phyloP scores from a whole-genome alignment of 139 green algal species.

The Monoraphidium neglectum region DNA sequence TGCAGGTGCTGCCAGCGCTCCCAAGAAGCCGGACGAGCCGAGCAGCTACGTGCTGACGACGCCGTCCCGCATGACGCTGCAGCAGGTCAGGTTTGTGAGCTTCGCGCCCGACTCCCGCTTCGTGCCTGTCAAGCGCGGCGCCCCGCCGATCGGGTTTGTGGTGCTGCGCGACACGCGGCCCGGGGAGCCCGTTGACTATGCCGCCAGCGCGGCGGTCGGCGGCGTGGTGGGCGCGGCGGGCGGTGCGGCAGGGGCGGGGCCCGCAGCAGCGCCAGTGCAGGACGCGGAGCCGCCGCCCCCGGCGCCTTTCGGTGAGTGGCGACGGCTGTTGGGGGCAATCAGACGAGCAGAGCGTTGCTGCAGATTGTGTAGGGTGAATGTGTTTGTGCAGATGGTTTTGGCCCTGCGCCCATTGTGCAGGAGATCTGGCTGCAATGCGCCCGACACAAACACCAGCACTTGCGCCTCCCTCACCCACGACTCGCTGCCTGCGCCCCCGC shows the following conservation, averaged over 20 bases:
- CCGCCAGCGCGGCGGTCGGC: conserved; percentile 5
- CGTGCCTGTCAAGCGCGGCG: conserved; percentile 68
- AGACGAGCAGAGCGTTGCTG: too few species aligned
- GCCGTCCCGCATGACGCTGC: conserved; percentile 84
- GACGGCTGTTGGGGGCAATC: too few species aligned
- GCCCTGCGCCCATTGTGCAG: neutral
- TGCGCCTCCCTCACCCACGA: too few species aligned
- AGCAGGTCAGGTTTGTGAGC: conserved; percentile 69
- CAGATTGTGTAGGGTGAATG: neutral
- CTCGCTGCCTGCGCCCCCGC: too few species aligned
- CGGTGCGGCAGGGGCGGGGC: conserved; percentile 18
- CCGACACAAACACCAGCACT: neutral
- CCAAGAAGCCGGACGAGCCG: conserved; percentile 69
- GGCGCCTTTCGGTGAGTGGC: conserved; percentile 69
- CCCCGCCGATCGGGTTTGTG: conserved; percentile 46
- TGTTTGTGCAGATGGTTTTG: neutral
- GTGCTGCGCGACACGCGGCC: conserved; percentile 53
- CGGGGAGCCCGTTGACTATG: conserved; percentile 37
- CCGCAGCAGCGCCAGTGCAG: conserved; percentile 28
- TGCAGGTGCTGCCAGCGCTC: conserved; percentile 5
- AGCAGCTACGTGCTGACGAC: conserved; percentile 75
- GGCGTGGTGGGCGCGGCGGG: conserved; percentile 19
- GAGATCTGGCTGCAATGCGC: neutral
- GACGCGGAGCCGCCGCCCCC: conserved; percentile 79
- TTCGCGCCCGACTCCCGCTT: conserved; percentile 47